A percentile compares a stretch with the other conserved stretches of the same genome.
Conservation (phyloP, 768 basidiomycete species). For the Boletus bicolor region DNA sequence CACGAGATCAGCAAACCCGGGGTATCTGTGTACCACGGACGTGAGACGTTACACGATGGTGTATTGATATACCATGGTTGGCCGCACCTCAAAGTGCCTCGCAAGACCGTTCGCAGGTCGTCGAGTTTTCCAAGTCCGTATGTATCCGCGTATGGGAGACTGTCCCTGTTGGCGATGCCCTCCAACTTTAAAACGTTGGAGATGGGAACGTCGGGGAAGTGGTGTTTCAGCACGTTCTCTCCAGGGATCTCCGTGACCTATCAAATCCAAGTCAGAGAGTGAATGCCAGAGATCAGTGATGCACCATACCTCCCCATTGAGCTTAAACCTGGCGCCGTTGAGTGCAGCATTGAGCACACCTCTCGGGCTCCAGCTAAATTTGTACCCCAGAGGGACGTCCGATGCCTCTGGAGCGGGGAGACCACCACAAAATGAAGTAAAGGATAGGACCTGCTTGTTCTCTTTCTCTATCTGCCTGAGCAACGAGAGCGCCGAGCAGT, state of each 20-base stretch:
- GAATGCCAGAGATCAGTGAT: not conserved
- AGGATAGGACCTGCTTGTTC: constrained; percentile 60
- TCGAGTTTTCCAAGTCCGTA: constrained; percentile 53
- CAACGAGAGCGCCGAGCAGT: constrained; percentile 78
- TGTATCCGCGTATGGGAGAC: constrained; percentile 61
- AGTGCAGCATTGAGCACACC: constrained; percentile 81
- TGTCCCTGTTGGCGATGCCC: constrained; percentile 84
- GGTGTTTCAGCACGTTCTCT: constrained; percentile 48
- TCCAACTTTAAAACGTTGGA: constrained; percentile 64
- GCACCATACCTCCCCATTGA: constrained; percentile 49
- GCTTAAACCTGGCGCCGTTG: constrained; percentile 66
- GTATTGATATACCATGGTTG: not conserved
- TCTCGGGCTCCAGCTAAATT: constrained; percentile 90
- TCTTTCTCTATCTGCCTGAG: constrained; percentile 48
- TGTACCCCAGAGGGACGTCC: constrained; percentile 77
- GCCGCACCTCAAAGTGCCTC: constrained; percentile 78
- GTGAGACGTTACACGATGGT: not conserved
- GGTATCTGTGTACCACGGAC: constrained; percentile 52
- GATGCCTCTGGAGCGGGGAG: constrained; percentile 68
- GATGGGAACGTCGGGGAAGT: constrained; percentile 68
- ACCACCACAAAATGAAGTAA: constrained; percentile 91
- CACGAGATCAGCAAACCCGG: constrained; percentile 76
- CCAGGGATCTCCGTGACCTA: constrained; percentile 52
- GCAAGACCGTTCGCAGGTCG: constrained; percentile 60
- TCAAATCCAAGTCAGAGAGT: not conserved